Percentiles rank a stretch among this genome's conserved stretches.
These are phyloP conservation scores for Gaeumannomyces tritici DNA, from an alignment of 2,329 filamentous ascomycete genomes.

Conservation along the genomic window DNA sequence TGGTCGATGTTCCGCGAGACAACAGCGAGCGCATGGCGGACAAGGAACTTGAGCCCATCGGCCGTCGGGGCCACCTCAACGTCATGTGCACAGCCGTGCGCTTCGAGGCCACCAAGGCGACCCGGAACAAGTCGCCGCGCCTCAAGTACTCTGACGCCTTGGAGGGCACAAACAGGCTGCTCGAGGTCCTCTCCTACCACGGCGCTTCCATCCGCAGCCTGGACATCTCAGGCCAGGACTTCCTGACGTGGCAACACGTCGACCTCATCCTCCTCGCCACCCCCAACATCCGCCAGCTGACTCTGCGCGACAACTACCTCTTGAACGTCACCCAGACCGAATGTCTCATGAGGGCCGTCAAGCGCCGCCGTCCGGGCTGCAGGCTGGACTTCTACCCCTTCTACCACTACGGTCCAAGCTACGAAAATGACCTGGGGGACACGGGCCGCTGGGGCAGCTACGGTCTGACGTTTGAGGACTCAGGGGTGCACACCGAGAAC, in stretches of 20 bases:
- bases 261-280: background rate
- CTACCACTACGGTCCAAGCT: slow-evolving; percentile 7
- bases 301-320: slow-evolving; percentile 3
- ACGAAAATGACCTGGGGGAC: background rate
- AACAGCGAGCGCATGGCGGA: background rate
- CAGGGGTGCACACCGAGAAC: slow-evolving; percentile 2
- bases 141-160: background rate
- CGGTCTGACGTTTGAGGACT: slow-evolving; percentile 7
- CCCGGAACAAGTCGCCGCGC: background rate
- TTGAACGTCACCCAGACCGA: slow-evolving; percentile 4
- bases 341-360: background rate
- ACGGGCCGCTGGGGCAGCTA: slow-evolving; percentile 5
- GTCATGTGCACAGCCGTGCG: background rate
- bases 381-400: slow-evolving; percentile 8
- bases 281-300: background rate
- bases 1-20: background rate
- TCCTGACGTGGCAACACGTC: background rate
- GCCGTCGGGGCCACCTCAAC: background rate
- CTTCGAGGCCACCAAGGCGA: background rate
- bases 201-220: background rate
- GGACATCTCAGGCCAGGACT: background rate
- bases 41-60: background rate
- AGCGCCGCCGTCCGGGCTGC: background rate
- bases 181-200: background rate
- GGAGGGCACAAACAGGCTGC: background rate